Percentiles rank a stretch among this genome's conserved stretches.
These are phyloP conservation scores for Ustilago hordei DNA, from an alignment of 1,284 basidiomycete species.

Conservation along the genomic window DNA sequence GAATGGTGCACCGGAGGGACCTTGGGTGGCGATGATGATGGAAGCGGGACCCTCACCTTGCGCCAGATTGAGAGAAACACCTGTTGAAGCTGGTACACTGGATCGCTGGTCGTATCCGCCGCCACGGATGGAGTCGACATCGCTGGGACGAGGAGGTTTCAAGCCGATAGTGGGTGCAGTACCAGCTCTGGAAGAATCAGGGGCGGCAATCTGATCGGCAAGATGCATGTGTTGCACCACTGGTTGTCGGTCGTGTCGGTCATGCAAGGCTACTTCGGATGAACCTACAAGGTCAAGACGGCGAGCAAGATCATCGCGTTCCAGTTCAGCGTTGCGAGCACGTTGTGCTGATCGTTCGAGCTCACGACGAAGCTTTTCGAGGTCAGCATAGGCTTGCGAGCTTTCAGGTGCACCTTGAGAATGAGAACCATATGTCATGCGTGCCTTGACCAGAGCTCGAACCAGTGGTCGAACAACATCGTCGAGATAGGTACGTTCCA, in stretches of 20 bases:
- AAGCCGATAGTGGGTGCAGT: background rate
- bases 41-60: constrained; percentile 41
- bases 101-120: constrained; percentile 24
- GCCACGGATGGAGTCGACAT: constrained; percentile 12
- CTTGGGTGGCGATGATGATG: constrained; percentile 28
- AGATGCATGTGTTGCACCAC: constrained; percentile 8
- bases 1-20: constrained; percentile 10
- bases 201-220: background rate
- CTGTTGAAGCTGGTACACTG: constrained; percentile 1
- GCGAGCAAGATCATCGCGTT: constrained; percentile 47
- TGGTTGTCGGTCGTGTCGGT: constrained; percentile 24
- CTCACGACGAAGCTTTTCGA: constrained; percentile 49
- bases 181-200: constrained; percentile 1
- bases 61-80: constrained; percentile 28
- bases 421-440: constrained; percentile 31
- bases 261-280: constrained; percentile 17
- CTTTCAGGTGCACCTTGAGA: constrained; percentile 14
- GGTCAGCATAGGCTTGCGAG: constrained; percentile 42
- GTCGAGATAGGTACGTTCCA: constrained; percentile 53
- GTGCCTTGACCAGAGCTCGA: constrained; percentile 46
- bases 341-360: constrained; percentile 40
- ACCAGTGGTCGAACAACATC: constrained; percentile 51
- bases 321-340: constrained; percentile 44
- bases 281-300: constrained; percentile 41
- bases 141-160: constrained; percentile 32